Conservation (phyloP, 2,329 filamentous ascomycete genomes). For the Penicillium fuscoglaucum region DNA sequence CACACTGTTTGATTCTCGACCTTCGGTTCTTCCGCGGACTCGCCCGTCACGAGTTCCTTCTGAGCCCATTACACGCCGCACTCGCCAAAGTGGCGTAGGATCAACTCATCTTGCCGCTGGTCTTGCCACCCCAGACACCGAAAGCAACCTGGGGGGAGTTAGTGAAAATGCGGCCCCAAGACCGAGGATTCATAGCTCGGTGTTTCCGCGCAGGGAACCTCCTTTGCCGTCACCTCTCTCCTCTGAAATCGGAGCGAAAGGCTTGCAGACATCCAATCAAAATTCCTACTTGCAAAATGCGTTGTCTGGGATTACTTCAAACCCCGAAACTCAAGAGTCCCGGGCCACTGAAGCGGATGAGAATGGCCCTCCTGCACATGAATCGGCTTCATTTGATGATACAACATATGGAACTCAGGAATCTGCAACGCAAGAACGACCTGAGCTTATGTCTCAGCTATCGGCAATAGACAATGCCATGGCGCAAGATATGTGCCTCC, state of each 20-base stretch:
- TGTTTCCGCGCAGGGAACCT: slow-evolving; percentile 35
- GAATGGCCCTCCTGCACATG: slow-evolving; percentile 12
- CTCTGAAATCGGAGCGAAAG: slow-evolving; percentile 31
- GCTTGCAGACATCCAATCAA: slow-evolving; percentile 4
- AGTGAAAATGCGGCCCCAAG: slow-evolving; percentile 30
- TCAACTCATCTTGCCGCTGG: slow-evolving; percentile 35
- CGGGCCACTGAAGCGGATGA: slow-evolving; percentile 14
- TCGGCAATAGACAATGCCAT: slow-evolving; percentile 66
- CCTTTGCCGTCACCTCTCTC: slow-evolving; percentile 36
- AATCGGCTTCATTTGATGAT: slow-evolving; percentile 21
- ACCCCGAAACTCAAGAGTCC: slow-evolving; percentile 6
- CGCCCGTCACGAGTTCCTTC: slow-evolving; percentile 44
- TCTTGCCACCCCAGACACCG: slow-evolving; percentile 44
- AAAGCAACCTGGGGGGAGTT: slow-evolving; percentile 32
- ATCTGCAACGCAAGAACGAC: slow-evolving; percentile 21
- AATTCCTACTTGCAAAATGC: slow-evolving; percentile 22
- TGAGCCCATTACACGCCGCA: slow-evolving; percentile 52
- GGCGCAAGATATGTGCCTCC: slow-evolving; percentile 85
- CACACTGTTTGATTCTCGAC: slow-evolving; percentile 53
- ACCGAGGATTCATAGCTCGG: slow-evolving; percentile 36
- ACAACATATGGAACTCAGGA: slow-evolving; percentile 26
- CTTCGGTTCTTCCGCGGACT: slow-evolving; percentile 46
- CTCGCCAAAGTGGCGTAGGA: slow-evolving; percentile 32
- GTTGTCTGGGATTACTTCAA: slow-evolving; percentile 6
- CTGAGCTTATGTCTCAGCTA: slow-evolving; percentile 36